Base-by-base conservation (phyloP, 495 filamentous ascomycete genomes). In the Talaromyces stipitatus region DNA sequence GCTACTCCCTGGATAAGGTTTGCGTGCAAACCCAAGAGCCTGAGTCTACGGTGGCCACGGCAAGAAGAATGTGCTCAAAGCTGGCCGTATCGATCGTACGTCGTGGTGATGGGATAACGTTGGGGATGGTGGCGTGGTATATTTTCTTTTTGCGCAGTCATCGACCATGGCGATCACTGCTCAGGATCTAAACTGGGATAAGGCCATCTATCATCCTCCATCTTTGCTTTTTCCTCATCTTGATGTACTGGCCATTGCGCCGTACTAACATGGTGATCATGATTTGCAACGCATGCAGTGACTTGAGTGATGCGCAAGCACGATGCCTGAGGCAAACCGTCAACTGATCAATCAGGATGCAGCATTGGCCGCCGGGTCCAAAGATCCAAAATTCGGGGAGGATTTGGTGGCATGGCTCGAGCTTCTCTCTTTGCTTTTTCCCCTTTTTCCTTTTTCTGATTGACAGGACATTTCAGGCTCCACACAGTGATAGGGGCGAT, bases 391-490 rank as follows among this genome's bases (percentile, higher is more conserved):
- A 48, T 18, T 48, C 20, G 20, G 20, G 45, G 45, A 48, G 10
- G 20, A 26, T 23, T 2, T 46, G 11, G 43, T 18, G 16, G 43
- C 16, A 20, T 48, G 45, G 45, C 45, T 48, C 45, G 45, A 48
- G 45, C 45, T 51, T 51, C 12, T 30, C 30, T 30, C 27, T 51
- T 51, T 48, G 20, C 48, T 51, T 51, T 30, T 51, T 30, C 27
- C 12, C 27, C 16, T 30, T 51, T 12, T 51, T 26, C n/a, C 27
- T 30, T 30, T 51, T 30, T 20, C 27, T 51, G n/a, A 10, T 51
- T 51, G 43, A 41, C 36, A 41, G 36, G 36, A n/a, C n/a, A n/a
- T n/a, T n/a, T n/a, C n/a, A n/a, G n/a, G n/a, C n/a, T n/a, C n/a
- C n/a, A n/a, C n/a, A n/a, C n/a, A n/a, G n/a, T n/a, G n/a, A 41